Percentiles rank a stretch among this genome's conserved stretches.
phyloP scores from a whole-genome alignment of 768 basidiomycete species.

The Hydnomerulius pinastri region DNA sequence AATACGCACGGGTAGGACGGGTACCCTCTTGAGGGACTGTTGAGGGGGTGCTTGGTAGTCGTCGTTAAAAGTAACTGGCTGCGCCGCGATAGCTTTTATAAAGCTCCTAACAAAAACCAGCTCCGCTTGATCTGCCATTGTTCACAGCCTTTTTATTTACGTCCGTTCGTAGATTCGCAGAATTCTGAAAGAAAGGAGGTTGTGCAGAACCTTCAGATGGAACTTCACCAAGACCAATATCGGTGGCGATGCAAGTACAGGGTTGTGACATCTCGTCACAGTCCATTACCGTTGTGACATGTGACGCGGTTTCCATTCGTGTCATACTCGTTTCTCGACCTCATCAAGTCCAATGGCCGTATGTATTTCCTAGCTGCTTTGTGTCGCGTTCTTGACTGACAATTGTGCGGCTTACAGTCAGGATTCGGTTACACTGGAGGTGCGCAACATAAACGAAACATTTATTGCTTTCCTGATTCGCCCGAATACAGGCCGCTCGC shows the following conservation, averaged over 20 bases:
- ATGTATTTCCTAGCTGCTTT: slow-evolving; percentile 11
- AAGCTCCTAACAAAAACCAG: slow-evolving; percentile 68
- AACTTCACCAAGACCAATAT: not conserved
- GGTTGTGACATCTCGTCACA: slow-evolving; percentile 15
- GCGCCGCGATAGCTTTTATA: slow-evolving; percentile 60
- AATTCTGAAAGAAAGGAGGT: not conserved
- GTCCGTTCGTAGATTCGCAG: not conserved
- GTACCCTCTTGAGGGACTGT: slow-evolving; percentile 67
- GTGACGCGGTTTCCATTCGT: not conserved
- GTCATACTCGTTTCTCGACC: slow-evolving; percentile 20
- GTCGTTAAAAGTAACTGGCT: slow-evolving; percentile 69
- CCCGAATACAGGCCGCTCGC: slow-evolving; percentile 60
- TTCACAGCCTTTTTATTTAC: slow-evolving; percentile 2
- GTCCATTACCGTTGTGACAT: slow-evolving; percentile 16
- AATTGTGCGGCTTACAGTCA: slow-evolving; percentile 42
- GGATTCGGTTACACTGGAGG: slow-evolving; percentile 68
- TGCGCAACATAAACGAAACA: slow-evolving; percentile 25
- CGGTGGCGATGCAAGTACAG: slow-evolving; percentile 21
- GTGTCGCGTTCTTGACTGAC: slow-evolving; percentile 11
- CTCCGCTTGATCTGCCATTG: slow-evolving; percentile 59
- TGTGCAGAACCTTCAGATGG: slow-evolving; percentile 1
- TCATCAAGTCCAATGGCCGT: slow-evolving; percentile 39
- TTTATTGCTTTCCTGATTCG: slow-evolving; percentile 4
- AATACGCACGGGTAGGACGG: slow-evolving; percentile 61
- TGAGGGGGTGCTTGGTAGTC: slow-evolving; percentile 76